Evolutionary conservation across 345 rosid genomes (phyloP).

Genomic region (Corchorus olitorius): DNA sequence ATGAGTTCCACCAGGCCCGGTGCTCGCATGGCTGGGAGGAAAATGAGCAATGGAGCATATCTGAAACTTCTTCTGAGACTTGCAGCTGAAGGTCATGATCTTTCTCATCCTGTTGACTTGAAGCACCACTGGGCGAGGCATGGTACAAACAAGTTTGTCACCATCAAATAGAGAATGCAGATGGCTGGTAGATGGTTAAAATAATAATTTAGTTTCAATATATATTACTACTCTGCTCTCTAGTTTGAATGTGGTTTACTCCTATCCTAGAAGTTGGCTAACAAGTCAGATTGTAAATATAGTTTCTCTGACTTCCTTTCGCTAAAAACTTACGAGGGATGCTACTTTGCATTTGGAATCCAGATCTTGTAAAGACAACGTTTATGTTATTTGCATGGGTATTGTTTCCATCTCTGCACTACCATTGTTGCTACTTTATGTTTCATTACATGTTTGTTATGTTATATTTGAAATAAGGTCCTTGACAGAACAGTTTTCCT

Average conservation of each 20-base stretch:
- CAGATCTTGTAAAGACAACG: constrained; percentile 8
- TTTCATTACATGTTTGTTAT: neutral
- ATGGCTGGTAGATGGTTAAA: constrained; percentile 3
- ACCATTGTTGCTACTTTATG: neutral
- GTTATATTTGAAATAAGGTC: neutral
- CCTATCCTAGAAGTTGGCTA: neutral
- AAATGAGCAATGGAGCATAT: constrained; percentile 78
- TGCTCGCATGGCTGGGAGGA: constrained; percentile 65
- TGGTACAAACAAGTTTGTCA: constrained; percentile 74
- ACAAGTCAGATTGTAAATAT: constrained; percentile 21
- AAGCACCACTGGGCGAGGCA: constrained; percentile 73
- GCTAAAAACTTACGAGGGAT: neutral
- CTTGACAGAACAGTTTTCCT: neutral
- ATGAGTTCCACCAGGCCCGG: constrained; percentile 57
- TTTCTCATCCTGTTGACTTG: constrained; percentile 60
- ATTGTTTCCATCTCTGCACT: neutral
- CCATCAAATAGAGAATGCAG: constrained; percentile 46
- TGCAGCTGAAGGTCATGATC: constrained; percentile 57
- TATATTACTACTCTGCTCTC: constrained; percentile 9
- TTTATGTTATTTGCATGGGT: constrained; percentile 4
- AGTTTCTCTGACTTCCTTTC: constrained; percentile 16
- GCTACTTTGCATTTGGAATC: constrained; percentile 10
- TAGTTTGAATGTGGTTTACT: constrained; percentile 17
- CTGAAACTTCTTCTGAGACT: constrained; percentile 57
- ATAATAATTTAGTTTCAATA: constrained; percentile 3